Base-by-base conservation (phyloP, 805 yeast species). In the Ogataea allantospora region DNA sequence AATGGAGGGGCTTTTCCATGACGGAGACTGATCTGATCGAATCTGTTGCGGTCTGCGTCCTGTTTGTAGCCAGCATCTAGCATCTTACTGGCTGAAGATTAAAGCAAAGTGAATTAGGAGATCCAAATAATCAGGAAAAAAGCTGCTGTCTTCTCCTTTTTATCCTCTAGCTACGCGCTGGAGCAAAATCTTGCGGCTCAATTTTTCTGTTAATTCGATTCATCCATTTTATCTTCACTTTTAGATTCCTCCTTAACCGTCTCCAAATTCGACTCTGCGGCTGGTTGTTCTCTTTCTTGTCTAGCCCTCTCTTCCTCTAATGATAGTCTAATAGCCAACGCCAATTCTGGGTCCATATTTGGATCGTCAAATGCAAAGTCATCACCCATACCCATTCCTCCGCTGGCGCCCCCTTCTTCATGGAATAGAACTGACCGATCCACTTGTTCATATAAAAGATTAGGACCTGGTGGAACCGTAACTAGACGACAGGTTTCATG, bases 321-420 rank as follows among this genome's bases (percentile, higher is more conserved):
- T 0, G 98, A 91, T 62, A 93, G 71, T 58, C 98, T 80, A 55
- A 93, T 75, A 1, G 98, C 99, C 71, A 93, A 72, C 0, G 98
- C 99, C 58, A 93, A 76, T 64, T 93, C 99, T 21, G 98, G 98
- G 55, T 93, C 99, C 79, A 88, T 83, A 49, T 80, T 80, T 21
- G 96, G 91, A 63, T 91, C 98, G 26, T 77, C 77, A 55, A 82
- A 73, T 40, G 80, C 87, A 64, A 78, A 78, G 42, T 69, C 73
- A n/a, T 64, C 73, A 18, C 63, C 74, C 17, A 34, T 51, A 11
- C 48, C 58, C 7, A 42, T 43, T 13, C 69, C 75, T 30, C 58
- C 59, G 11, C 57, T 65, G 25, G 65, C 71, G 30, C 73, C 72
- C 9, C 83, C 85, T 38, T 78, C 88, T 39, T 80, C 80, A 30